A percentile compares a stretch with the other conserved stretches of the same genome.
These are phyloP conservation scores for Vicia villosa DNA, from an alignment of 306 rosid genomes.

Conservation along the genomic window DNA sequence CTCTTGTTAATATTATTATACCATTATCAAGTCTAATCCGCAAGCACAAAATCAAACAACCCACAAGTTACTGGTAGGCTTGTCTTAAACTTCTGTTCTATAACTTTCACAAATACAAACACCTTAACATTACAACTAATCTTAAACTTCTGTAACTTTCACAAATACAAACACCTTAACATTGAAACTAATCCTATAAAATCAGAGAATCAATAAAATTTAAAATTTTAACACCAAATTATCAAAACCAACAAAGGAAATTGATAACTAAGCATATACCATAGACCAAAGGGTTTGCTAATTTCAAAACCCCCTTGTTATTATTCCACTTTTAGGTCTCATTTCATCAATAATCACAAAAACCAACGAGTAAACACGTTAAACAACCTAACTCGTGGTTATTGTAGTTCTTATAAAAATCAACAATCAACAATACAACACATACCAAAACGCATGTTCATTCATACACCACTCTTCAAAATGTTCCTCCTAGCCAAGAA, in stretches of 20 bases:
- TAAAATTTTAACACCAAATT: neutral
- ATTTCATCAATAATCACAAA: constrained; percentile 3
- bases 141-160: too few relatives aligned
- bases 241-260: constrained; percentile 25
- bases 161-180: too few relatives aligned
- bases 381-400: neutral
- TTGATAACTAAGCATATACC: neutral
- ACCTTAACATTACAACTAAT: neutral
- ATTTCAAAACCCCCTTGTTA: neutral
- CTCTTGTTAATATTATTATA: neutral
- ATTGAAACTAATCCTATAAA: constrained; percentile 10
- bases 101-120: neutral
- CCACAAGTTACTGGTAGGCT: neutral
- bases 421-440: constrained; percentile 9
- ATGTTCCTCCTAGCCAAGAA: constrained; percentile 77
- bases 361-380: neutral
- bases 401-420: neutral
- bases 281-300: neutral
- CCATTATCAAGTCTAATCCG: neutral
- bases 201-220: neutral
- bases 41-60: neutral
- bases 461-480: constrained; percentile 48
- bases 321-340: constrained; percentile 21
- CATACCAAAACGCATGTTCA: constrained; percentile 31
- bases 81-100: neutral